Evolutionary conservation across 163 green algal species (phyloP).

Genomic region (Scenedesmus sp.): DNA sequence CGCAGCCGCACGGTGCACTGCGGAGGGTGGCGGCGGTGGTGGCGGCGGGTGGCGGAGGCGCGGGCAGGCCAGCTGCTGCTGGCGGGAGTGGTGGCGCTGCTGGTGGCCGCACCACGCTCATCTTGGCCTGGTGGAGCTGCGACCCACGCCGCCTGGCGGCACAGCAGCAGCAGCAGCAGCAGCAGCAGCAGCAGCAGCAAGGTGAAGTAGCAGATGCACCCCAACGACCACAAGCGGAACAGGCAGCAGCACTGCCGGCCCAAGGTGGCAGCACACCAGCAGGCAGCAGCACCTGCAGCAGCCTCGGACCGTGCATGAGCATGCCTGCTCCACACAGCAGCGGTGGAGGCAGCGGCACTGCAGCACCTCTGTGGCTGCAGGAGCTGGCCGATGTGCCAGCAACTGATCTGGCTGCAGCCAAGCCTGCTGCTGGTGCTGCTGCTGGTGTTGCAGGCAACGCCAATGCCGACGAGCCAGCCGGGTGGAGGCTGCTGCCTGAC

Average conservation of each 20-base stretch:
- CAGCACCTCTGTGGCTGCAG: background rate
- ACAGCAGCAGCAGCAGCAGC: conserved; percentile 24
- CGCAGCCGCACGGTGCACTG: background rate
- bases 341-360: background rate
- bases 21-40: background rate
- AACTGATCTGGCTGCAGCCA: background rate
- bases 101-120: conserved; percentile 17
- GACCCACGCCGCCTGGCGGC: background rate
- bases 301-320: no score
- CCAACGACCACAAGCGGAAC: no score
- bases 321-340: background rate
- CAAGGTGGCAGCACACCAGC: background rate
- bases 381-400: background rate
- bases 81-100: background rate
- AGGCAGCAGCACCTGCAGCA: background rate
- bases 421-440: conserved; percentile 10
- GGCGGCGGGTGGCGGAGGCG: no score
- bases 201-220: no score
- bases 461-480: background rate
- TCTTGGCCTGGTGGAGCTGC: conserved; percentile 1
- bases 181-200: no score
- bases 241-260: background rate
- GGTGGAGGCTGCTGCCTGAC: background rate
- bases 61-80: background rate
- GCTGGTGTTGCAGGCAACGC: background rate